phyloP scores from a whole-genome alignment of 192 early-diverging fungal genomes.

The Backusella luteola region DNA sequence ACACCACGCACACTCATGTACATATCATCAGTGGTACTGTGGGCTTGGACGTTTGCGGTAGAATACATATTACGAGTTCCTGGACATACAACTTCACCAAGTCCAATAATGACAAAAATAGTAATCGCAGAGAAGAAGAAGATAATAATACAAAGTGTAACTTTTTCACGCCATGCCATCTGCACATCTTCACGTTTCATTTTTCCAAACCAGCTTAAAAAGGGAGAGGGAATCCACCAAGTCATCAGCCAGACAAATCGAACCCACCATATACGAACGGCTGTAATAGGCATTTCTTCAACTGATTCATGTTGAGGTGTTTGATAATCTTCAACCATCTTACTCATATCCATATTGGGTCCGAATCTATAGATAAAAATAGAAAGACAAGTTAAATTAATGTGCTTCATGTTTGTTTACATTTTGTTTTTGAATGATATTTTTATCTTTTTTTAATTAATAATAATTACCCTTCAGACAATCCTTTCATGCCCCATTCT shows the following conservation, averaged over 20 bases:
- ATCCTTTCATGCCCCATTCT: conserved; percentile 43
- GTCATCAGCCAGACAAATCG: conserved; percentile 83
- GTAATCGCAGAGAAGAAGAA: conserved; percentile 72
- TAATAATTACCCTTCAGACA: conserved; percentile 41
- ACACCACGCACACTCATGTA: conserved; percentile 62
- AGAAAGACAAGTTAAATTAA: background rate
- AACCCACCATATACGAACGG: conserved; percentile 67
- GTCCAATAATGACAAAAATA: conserved; percentile 87
- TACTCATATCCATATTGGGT: conserved; percentile 42
- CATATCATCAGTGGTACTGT: conserved; percentile 58
- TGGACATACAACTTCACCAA: conserved; percentile 88
- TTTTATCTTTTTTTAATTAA: background rate
- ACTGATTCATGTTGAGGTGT: conserved; percentile 43
- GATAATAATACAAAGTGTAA: conserved; percentile 83
- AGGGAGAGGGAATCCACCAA: conserved; percentile 77
- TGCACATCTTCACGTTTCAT: conserved; percentile 92
- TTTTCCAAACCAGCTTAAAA: conserved; percentile 59
- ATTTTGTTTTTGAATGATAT: background rate
- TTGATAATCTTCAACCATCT: conserved; percentile 42
- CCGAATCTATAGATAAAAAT: conserved; percentile 32
- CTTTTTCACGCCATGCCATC: conserved; percentile 98
- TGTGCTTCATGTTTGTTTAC: conserved; percentile 4
- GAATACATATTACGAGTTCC: conserved; percentile 61
- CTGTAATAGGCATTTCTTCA: conserved; percentile 54
- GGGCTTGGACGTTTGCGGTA: conserved; percentile 55